Conservation (phyloP, 306 rosid genomes). For the Urtica urens region DNA sequence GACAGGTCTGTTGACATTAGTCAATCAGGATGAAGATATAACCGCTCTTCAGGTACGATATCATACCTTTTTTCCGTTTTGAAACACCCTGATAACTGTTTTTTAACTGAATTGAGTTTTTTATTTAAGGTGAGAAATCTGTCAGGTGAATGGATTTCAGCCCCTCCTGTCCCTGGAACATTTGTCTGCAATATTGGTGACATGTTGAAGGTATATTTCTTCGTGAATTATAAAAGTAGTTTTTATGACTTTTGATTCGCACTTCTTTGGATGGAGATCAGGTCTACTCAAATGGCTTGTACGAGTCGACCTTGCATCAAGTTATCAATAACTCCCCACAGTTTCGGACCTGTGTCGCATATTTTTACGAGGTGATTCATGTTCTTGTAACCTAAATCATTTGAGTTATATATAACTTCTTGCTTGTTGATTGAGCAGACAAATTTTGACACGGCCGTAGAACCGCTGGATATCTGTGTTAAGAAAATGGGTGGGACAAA, state of each 20-base stretch:
- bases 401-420: neutral
- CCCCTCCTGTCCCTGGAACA: constrained; percentile 75
- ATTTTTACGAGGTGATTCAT: constrained; percentile 62
- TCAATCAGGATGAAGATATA: constrained; percentile 76
- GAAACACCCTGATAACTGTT: no score
- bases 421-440: constrained; percentile 41
- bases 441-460: constrained; percentile 70
- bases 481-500: constrained; percentile 37
- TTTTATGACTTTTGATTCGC: neutral
- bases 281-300: constrained; percentile 87
- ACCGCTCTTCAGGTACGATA: constrained; percentile 74
- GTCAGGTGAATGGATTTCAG: constrained; percentile 87
- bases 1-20: constrained; percentile 78
- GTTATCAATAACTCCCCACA: constrained; percentile 55
- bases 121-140: constrained; percentile 66
- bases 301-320: constrained; percentile 81
- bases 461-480: constrained; percentile 58
- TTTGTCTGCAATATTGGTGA: constrained; percentile 88
- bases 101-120: constrained; percentile 12
- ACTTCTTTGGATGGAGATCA: constrained; percentile 21
- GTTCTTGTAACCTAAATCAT: neutral
- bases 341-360: constrained; percentile 67
- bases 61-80: neutral
- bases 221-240: neutral
- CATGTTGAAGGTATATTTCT: constrained; percentile 71